phyloP scores from a whole-genome alignment of 1,284 basidiomycete species.

The Ganoderma sp. region DNA sequence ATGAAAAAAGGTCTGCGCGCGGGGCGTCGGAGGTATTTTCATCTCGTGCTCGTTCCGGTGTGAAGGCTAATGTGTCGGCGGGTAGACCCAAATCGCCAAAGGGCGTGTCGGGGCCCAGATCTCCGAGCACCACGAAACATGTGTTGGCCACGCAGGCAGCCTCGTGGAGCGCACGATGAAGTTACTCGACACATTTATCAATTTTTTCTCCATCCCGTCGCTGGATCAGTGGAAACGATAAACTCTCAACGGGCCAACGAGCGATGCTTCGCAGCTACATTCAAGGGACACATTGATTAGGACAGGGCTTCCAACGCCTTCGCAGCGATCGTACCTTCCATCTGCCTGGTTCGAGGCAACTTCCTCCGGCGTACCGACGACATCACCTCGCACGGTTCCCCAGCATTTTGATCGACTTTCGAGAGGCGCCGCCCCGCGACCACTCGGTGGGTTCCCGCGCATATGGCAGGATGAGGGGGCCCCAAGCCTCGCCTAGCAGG shows the following conservation, averaged over 20 bases:
- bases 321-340: constrained; percentile 31
- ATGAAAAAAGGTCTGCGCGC: constrained; percentile 21
- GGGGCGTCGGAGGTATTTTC: constrained; percentile 28
- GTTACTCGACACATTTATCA: constrained; percentile 33
- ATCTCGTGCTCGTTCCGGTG: constrained; percentile 25
- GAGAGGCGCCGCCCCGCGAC: constrained; percentile 33
- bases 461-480: constrained; percentile 39
- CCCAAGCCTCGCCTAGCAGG: constrained; percentile 42
- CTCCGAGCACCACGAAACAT: constrained; percentile 33
- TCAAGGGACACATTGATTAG: constrained; percentile 27
- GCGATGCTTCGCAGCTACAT: constrained; percentile 27
- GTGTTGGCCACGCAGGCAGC: constrained; percentile 35
- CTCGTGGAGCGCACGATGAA: constrained; percentile 38
- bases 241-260: constrained; percentile 24
- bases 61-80: constrained; percentile 31
- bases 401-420: constrained; percentile 37
- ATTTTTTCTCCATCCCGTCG: constrained; percentile 25
- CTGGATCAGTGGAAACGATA: constrained; percentile 30
- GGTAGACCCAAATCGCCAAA: constrained; percentile 27
- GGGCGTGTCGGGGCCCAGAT: constrained; percentile 35
- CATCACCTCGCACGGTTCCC: constrained; percentile 32
- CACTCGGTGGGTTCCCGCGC: constrained; percentile 35
- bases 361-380: constrained; percentile 31
- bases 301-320: constrained; percentile 24
- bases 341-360: constrained; percentile 27